Conservation (phyloP, 1,284 basidiomycete species). For the Leccinum colubrinum region DNA sequence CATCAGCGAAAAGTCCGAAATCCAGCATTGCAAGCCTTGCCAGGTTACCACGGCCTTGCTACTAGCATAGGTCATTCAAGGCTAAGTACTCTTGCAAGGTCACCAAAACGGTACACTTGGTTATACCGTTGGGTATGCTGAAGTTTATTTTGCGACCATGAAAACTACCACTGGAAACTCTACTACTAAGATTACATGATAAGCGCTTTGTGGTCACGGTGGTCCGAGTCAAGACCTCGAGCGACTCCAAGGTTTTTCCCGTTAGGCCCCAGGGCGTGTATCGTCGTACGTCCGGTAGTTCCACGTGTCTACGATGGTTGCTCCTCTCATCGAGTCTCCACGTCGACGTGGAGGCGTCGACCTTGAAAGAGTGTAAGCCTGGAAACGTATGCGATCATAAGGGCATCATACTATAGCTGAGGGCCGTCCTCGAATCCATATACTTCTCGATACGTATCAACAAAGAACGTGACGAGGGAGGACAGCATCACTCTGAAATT, state of each 20-base stretch:
- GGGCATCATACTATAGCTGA: constrained; percentile 73
- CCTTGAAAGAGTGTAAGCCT: constrained; percentile 60
- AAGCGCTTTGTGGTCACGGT: no score
- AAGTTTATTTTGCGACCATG: no score
- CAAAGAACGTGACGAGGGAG: constrained; percentile 71
- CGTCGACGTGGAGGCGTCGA: constrained; percentile 69
- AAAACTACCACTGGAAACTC: no score
- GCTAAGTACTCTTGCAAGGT: no score
- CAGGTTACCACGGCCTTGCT: no score
- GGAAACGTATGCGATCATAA: constrained; percentile 73
- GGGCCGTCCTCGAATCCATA: constrained; percentile 78
- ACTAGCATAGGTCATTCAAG: no score
- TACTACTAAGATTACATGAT: no score
- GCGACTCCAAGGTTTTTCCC: constrained; percentile 70
- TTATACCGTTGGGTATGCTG: no score
- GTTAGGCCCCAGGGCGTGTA: constrained; percentile 44
- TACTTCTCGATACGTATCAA: constrained; percentile 61
- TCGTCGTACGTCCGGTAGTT: constrained; percentile 55
- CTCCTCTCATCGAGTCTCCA: constrained; percentile 70
- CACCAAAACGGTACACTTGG: no score
- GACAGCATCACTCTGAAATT: constrained; percentile 70
- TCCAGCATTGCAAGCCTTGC: no score
- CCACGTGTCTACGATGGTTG: constrained; percentile 77
- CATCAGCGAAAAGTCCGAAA: no score
- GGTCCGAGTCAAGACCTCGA: constrained; percentile 47